phyloP scores from a whole-genome alignment of 83 land plant genomes.

The Isoetes engelmannii region DNA sequence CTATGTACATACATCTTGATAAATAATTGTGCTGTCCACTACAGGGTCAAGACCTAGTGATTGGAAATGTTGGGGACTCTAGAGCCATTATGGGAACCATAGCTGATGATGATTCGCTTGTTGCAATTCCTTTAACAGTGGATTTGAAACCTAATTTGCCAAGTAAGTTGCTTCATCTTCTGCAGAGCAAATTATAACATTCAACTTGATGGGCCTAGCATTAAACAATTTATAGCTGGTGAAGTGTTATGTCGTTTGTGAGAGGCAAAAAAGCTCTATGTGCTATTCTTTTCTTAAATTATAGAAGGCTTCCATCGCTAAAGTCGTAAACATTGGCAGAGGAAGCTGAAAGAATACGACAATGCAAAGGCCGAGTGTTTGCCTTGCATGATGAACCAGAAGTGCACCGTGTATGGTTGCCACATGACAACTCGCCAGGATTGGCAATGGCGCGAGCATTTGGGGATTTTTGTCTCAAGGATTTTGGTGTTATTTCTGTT shows the following conservation, averaged over 20 bases:
- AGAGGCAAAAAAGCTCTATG: no score
- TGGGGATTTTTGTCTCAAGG: constrained; percentile 35
- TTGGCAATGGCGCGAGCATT: constrained; percentile 28
- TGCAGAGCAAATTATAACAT: background rate
- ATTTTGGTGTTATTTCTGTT: constrained; percentile 56
- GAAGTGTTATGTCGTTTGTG: no score
- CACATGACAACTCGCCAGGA: constrained; percentile 25
- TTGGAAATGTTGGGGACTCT: constrained; percentile 61
- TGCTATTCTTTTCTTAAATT: no score
- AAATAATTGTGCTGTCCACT: background rate
- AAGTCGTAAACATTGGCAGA: background rate
- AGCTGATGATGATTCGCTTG: constrained; percentile 32
- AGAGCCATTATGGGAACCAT: constrained; percentile 50
- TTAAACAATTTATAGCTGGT: no score
- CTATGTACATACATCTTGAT: background rate
- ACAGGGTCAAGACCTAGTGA: constrained; percentile 47
- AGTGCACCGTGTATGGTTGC: constrained; percentile 26
- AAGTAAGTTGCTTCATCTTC: constrained; percentile 23
- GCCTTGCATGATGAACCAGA: constrained; percentile 26
- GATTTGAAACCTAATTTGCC: constrained; percentile 67
- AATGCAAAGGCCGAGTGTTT: constrained; percentile 47
- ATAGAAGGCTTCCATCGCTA: background rate
- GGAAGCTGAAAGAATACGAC: constrained; percentile 24
- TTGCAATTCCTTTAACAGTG: constrained; percentile 53
- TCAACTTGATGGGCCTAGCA: no score